phyloP scores from a whole-genome alignment of 805 yeast species.

The Tetrapisispora phaffii region DNA sequence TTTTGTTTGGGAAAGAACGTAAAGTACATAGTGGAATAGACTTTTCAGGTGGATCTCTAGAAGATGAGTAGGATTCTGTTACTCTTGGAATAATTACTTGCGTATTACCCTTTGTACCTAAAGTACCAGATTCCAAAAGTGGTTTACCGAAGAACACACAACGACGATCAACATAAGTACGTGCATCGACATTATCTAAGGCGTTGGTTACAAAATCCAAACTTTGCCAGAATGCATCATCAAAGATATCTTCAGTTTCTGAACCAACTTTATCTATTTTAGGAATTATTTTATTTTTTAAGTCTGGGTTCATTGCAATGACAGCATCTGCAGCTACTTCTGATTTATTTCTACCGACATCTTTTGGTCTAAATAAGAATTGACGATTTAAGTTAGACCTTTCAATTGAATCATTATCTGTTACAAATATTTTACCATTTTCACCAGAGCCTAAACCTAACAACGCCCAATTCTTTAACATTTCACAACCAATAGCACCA shows the following conservation, averaged over 20 bases:
- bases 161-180: conserved; percentile 94
- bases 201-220: conserved; percentile 93
- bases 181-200: conserved; percentile 92
- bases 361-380: conserved; percentile 86
- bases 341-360: conserved; percentile 86
- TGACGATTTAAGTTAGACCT: conserved; percentile 94
- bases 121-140: conserved; percentile 88
- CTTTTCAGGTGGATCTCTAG: conserved; percentile 98
- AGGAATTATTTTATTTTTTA: conserved; percentile 66
- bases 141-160: conserved; percentile 90
- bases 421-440: conserved; percentile 70
- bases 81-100: conserved; percentile 90
- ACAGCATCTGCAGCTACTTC: conserved; percentile 87
- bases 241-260: conserved; percentile 80
- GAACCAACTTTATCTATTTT: conserved; percentile 83
- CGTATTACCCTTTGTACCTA: conserved; percentile 97
- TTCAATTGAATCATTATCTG: conserved; percentile 93
- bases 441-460: conserved; percentile 92
- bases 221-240: conserved; percentile 74
- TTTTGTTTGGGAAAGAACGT: conserved; percentile 94
- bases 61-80: conserved; percentile 92
- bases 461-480: conserved; percentile 96
- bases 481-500: conserved; percentile 98
- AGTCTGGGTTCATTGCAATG: conserved; percentile 72
- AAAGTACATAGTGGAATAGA: conserved; percentile 94